Base-by-base conservation (phyloP, 176 grass and related monocot genomes). In the Puya raimondii region DNA sequence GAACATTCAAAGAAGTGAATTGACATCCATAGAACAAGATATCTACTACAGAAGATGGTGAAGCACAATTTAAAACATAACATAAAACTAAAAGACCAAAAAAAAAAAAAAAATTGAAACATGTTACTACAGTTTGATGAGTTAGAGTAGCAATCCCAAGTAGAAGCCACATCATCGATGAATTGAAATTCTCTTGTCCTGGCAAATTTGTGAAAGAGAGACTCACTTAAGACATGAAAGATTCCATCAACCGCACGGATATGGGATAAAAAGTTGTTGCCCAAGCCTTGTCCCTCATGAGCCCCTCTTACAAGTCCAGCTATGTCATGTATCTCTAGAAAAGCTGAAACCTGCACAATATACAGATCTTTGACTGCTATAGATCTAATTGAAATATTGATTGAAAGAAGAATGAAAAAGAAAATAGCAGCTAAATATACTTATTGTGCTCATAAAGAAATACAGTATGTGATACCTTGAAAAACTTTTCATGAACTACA, bases 181-280 rank as follows among this genome's bases (percentile, higher is more conserved):
- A 61, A 61, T 9, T 4, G 21, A 61, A 11, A 61, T n/a, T 61
- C 3, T 61, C 16, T 61, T 61, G 22, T 18, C 56, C 56, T 61
- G 8, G 2, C 56, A 15, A 61, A 18, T 61, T 61, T 20, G 10
- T 11, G 52, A 70, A 61, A 53, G 23, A 80, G 63, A 67, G 81
- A 73, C 86, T 80, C 87, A 97, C 93, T 92, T 74, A 97, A 69
- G 42, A 97, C 89, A 80, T 97, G 93, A 78, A 97, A 97, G 69
- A 97, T 97, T 80, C 93, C 93, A 90, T 97, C 93, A 77, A 97
- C 93, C 50, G 93, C 93, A 72, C 93, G 89, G 51, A 97, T 97
- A 73, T 97, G 93, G 23, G 94, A 97, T 14, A 97, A 76, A 69
- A 97, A 97, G 64, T 53, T 86, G 84, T 97, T 97, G 49, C 93